phyloP scores from a whole-genome alignment of 495 filamentous ascomycete genomes.

The Lichenothelia convexa region DNA sequence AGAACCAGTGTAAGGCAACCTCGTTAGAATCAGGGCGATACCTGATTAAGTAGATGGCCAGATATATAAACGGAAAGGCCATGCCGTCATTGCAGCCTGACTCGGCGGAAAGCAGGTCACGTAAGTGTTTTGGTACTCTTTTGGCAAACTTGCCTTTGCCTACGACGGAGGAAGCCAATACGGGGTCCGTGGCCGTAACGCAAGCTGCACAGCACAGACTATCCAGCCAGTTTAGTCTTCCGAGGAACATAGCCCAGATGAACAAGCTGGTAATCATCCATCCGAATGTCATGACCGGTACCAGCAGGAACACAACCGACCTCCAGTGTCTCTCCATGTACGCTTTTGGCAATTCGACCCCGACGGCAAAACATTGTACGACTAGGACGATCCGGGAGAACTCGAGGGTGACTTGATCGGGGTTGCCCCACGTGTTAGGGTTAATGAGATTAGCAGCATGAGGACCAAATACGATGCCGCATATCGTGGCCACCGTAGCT shows the following conservation, averaged over 20 bases:
- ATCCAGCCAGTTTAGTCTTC: slow-evolving; percentile 67
- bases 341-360: slow-evolving; percentile 87
- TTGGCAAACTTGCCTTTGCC: slow-evolving; percentile 98
- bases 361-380: slow-evolving; percentile 98
- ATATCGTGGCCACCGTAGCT: slow-evolving; percentile 89
- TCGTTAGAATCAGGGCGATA: slow-evolving; percentile 48
- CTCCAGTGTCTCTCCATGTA: slow-evolving; percentile 99
- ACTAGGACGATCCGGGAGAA: slow-evolving; percentile 95
- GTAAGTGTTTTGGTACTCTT: slow-evolving; percentile 87
- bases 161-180: slow-evolving; percentile 92
- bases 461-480: slow-evolving; percentile 93
- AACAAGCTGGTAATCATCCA: slow-evolving; percentile 93
- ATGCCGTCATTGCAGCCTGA: slow-evolving; percentile 99
- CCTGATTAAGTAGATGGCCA: slow-evolving; percentile 70
- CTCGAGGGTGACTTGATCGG: slow-evolving; percentile 89
- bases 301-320: slow-evolving; percentile 69
- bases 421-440: slow-evolving; percentile 71
- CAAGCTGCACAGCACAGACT: slow-evolving; percentile 75
- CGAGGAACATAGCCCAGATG: slow-evolving; percentile 80
- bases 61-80: slow-evolving; percentile 97
- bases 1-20: slow-evolving; percentile 76
- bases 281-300: slow-evolving; percentile 95
- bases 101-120: slow-evolving; percentile 89
- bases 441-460: slow-evolving; percentile 85
- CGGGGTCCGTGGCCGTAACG: slow-evolving; percentile 94